Evolutionary conservation across 805 yeast species (phyloP).

Genomic region (Lipomyces anomalus): DNA sequence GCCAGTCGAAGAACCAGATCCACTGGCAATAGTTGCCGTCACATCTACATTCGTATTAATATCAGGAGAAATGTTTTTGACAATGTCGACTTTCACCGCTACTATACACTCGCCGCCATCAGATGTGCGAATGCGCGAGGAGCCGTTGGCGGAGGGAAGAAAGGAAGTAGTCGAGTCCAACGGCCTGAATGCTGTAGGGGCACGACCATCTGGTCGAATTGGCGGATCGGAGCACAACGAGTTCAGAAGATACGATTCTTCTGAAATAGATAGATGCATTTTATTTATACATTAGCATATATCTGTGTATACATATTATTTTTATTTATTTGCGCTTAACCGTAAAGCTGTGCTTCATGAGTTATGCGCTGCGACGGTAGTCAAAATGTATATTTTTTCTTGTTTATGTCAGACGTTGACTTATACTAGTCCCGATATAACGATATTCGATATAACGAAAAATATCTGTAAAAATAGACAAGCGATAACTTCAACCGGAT

Average conservation of each 20-base stretch:
- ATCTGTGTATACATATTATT: no score
- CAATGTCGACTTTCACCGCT: constrained; percentile 82
- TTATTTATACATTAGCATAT: no score
- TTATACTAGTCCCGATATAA: neutral
- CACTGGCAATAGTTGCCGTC: neutral
- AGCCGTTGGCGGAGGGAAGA: constrained; percentile 85
- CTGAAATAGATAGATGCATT: constrained; percentile 37
- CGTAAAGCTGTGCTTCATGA: no score
- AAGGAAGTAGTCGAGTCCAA: constrained; percentile 75
- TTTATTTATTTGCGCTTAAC: no score
- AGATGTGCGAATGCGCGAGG: constrained; percentile 74
- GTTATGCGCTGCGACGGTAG: no score
- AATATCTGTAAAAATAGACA: no score
- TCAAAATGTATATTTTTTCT: no score
- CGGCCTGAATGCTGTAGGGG: constrained; percentile 71
- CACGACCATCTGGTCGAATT: constrained; percentile 81
- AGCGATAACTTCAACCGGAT: no score
- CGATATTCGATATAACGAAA: no score
- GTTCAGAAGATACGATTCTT: constrained; percentile 57
- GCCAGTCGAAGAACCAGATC: neutral
- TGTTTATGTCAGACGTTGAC: neutral
- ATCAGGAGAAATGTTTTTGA: constrained; percentile 36
- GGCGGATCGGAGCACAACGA: constrained; percentile 58
- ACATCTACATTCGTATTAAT: constrained; percentile 65
- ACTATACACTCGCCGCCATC: constrained; percentile 94